phyloP scores from a whole-genome alignment of 1,284 basidiomycete genomes.

The Inonotus obliquus region DNA sequence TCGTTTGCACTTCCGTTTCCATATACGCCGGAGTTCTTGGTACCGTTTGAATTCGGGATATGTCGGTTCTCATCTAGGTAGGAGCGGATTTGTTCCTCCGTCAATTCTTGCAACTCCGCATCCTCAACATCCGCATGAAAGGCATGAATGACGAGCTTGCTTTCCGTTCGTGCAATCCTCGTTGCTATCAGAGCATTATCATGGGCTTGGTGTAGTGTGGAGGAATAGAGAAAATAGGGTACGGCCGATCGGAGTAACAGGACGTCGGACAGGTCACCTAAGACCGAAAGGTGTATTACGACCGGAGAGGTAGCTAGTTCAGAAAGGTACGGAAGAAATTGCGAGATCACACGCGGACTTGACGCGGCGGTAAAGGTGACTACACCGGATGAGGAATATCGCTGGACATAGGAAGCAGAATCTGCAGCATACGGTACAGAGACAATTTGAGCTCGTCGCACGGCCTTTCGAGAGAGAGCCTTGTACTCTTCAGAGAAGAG shows the following conservation, averaged over 20 bases:
- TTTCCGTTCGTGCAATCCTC: slow-evolving; percentile 54
- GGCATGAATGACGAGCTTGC: slow-evolving; percentile 73
- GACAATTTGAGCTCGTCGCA: slow-evolving; percentile 30
- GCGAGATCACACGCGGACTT: slow-evolving; percentile 41
- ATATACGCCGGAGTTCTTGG: slow-evolving; percentile 17
- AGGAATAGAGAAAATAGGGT: slow-evolving; percentile 60
- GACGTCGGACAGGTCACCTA: slow-evolving; percentile 51
- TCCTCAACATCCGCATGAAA: slow-evolving; percentile 48
- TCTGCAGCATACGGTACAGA: slow-evolving; percentile 57
- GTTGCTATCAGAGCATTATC: slow-evolving; percentile 69
- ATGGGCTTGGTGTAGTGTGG: slow-evolving; percentile 59
- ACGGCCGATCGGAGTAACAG: slow-evolving; percentile 54
- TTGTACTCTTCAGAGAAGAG: slow-evolving; percentile 35
- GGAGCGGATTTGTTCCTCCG: slow-evolving; percentile 51
- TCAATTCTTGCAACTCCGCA: slow-evolving; percentile 43
- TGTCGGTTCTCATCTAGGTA: slow-evolving; percentile 50
- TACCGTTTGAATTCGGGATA: slow-evolving; percentile 26
- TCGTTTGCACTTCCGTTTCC: slow-evolving; percentile 28
- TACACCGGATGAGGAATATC: slow-evolving; percentile 35
- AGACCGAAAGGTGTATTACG: slow-evolving; percentile 53
- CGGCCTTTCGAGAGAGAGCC: slow-evolving; percentile 24
- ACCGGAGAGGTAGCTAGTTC: slow-evolving; percentile 50
- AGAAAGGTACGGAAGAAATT: slow-evolving; percentile 53
- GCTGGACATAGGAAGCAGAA: slow-evolving; percentile 48
- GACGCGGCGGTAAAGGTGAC: slow-evolving; percentile 49